phyloP scores from a whole-genome alignment of 75 land plant genomes.

The Cunninghamia lanceolata region DNA sequence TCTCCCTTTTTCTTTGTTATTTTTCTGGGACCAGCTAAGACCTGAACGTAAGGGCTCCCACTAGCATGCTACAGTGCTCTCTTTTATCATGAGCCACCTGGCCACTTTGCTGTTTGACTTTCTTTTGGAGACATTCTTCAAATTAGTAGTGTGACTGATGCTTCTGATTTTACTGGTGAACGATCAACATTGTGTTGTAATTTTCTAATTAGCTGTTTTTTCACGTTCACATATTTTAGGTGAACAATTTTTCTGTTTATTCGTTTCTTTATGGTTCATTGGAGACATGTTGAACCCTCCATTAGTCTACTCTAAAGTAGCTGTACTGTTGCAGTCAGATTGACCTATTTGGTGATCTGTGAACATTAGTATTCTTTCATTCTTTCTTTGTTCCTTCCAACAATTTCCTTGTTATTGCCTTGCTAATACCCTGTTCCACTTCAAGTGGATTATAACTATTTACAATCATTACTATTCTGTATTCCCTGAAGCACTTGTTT shows the following conservation, averaged over 20 bases:
- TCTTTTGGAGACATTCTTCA: background rate
- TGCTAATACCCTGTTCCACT: background rate
- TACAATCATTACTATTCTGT: background rate
- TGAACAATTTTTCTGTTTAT: background rate
- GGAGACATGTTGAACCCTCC: background rate
- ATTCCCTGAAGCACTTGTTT: too few species aligned
- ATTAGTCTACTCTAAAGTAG: background rate
- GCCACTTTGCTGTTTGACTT: background rate
- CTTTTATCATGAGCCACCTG: background rate
- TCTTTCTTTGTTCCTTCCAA: background rate
- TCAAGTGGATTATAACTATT: background rate
- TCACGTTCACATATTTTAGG: background rate
- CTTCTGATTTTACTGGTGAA: background rate
- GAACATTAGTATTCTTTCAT: background rate
- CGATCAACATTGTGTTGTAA: background rate
- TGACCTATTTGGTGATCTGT: background rate
- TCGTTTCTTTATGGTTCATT: background rate
- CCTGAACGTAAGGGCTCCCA: background rate
- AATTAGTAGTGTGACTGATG: background rate
- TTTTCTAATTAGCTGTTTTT: background rate
- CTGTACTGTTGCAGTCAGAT: background rate
- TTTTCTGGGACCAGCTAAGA: background rate
- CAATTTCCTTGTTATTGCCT: background rate
- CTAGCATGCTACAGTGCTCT: background rate
- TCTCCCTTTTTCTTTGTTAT: background rate